These are phyloP conservation scores for Tolypocladium capitatum DNA, from an alignment of 2,329 filamentous ascomycete genomes.

Conservation along the genomic window DNA sequence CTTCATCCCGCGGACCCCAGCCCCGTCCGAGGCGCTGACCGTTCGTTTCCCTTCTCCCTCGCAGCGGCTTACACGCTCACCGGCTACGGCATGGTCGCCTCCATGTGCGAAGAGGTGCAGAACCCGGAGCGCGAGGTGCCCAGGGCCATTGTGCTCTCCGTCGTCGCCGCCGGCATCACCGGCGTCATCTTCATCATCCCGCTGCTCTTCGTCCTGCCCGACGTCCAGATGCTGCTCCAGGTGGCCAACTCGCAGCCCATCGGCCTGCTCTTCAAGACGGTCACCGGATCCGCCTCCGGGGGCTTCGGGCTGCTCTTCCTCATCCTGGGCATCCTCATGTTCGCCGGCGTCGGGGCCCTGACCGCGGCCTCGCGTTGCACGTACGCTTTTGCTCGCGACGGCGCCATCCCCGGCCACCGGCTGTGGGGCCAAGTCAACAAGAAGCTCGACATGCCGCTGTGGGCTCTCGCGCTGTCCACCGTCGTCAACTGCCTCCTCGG, in stretches of 20 bases:
- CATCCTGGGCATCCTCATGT: conserved; percentile 63
- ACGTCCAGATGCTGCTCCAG: conserved; percentile 47
- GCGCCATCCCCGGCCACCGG: conserved; percentile 56
- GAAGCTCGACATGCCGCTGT: conserved; percentile 55
- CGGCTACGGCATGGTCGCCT: conserved; percentile 38
- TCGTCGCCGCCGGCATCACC: conserved; percentile 50
- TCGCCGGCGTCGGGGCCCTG: conserved; percentile 61
- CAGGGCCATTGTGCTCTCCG: conserved; percentile 54
- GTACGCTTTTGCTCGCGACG: conserved; percentile 64
- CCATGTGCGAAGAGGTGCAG: conserved; percentile 50
- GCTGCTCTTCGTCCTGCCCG: conserved; percentile 62
- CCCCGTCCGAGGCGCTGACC: background rate
- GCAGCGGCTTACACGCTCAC: conserved; percentile 26
- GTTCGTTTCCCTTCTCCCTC: conserved; percentile 12
- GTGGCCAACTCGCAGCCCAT: conserved; percentile 65
- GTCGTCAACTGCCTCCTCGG: conserved; percentile 57
- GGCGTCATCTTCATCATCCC: conserved; percentile 55
- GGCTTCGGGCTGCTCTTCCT: conserved; percentile 66
- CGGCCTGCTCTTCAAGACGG: conserved; percentile 60
- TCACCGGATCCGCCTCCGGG: conserved; percentile 57
- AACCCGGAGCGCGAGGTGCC: conserved; percentile 48
- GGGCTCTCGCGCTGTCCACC: conserved; percentile 55
- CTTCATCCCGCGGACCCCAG: background rate
- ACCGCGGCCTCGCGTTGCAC: conserved; percentile 64
- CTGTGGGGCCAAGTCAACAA: conserved; percentile 55